These are phyloP conservation scores for Cryptococcus jaspeensis DNA, from an alignment of 1,284 basidiomycete species.

Conservation along the genomic window DNA sequence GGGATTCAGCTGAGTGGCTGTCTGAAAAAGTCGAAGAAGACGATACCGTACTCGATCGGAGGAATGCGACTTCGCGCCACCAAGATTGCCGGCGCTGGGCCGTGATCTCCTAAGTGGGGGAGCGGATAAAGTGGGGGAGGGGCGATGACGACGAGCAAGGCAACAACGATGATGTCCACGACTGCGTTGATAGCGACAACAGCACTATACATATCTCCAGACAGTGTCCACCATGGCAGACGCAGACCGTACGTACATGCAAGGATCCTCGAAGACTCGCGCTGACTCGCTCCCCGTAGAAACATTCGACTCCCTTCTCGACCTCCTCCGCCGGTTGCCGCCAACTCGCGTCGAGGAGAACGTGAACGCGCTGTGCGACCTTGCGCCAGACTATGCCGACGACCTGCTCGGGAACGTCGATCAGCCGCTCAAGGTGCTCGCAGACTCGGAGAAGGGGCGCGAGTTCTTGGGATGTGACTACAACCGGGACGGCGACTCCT, in stretches of 20 bases:
- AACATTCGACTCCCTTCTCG: conserved; percentile 78
- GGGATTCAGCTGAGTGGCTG: no score
- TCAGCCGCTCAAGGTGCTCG: conserved; percentile 81
- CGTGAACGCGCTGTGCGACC: conserved; percentile 72
- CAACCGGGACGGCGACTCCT: conserved; percentile 93
- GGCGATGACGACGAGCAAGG: conserved; percentile 1
- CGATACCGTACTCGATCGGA: no score
- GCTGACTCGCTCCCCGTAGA: neutral
- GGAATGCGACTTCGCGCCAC: no score
- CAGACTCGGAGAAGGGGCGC: conserved; percentile 68
- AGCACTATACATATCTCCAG: neutral
- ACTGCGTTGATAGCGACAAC: neutral
- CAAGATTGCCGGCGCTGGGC: no score
- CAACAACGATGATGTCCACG: neutral
- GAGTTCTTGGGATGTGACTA: conserved; percentile 97
- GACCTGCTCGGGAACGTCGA: conserved; percentile 94
- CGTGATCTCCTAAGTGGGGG: neutral
- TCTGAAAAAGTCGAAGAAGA: no score
- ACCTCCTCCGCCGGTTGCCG: conserved; percentile 91
- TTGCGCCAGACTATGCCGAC: conserved; percentile 92
- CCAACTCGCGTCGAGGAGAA: conserved; percentile 89
- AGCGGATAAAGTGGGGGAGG: neutral
- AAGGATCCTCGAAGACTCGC: neutral
- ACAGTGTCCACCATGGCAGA: conserved; percentile 21
- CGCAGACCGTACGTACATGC: conserved; percentile 18